phyloP scores from a whole-genome alignment of 106 monocot genomes.

The Dendrobium officinale region DNA sequence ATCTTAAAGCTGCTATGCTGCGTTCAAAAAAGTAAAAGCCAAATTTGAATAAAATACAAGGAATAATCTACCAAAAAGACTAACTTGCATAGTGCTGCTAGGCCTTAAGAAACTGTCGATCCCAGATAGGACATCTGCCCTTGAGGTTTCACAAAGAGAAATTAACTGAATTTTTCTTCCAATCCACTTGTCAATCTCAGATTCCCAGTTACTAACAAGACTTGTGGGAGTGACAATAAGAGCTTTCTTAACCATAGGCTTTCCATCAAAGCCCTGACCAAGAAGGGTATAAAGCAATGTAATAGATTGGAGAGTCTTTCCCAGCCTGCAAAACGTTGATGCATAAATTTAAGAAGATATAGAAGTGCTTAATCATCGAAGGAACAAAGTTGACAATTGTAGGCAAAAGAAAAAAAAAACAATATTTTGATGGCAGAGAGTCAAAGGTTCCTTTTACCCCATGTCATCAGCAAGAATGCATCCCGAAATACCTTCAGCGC shows the following conservation, averaged over 20 bases:
- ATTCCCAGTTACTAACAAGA: constrained; percentile 98
- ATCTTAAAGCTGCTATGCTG: background rate
- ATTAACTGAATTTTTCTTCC: constrained; percentile 63
- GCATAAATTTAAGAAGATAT: background rate
- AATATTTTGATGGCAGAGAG: background rate
- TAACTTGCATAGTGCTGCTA: constrained; percentile 56
- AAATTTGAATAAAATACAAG: background rate
- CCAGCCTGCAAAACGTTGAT: constrained; percentile 52
- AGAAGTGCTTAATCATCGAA: background rate
- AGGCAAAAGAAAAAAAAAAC: background rate
- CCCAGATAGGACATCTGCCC: constrained; percentile 85
- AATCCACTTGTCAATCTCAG: constrained; percentile 95
- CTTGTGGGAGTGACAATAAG: constrained; percentile 96
- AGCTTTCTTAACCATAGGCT: constrained; percentile 78
- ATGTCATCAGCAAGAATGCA: constrained; percentile 99
- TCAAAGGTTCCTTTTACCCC: constrained; percentile 48
- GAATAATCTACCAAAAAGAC: constrained; percentile 1
- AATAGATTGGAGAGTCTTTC: constrained; percentile 97
- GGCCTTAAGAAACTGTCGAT: constrained; percentile 78
- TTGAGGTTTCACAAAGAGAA: constrained; percentile 92
- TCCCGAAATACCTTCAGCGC: constrained; percentile 72
- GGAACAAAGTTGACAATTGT: background rate
- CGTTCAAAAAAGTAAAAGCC: background rate
- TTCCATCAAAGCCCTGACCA: constrained; percentile 87
- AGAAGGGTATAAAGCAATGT: constrained; percentile 90